A percentile compares a stretch with the other conserved stretches of the same genome.
Conservation (phyloP, 1,139 yeast species). For the Tardiomyces blankii region DNA sequence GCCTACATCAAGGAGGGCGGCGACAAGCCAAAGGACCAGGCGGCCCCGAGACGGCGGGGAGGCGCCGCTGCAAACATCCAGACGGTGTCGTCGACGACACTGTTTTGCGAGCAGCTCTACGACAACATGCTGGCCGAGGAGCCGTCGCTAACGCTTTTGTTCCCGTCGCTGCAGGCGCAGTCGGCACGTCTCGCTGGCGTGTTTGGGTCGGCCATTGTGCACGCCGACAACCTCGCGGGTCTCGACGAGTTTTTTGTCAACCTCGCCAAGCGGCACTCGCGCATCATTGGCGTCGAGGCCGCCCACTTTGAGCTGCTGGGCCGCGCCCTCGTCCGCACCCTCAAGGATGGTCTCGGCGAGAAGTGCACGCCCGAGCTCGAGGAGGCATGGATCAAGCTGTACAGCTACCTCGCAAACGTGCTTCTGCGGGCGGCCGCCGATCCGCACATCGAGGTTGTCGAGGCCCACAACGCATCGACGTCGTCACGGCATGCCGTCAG, state of each 20-base stretch:
- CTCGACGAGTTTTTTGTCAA: slow-evolving; percentile 52
- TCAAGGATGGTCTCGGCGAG: slow-evolving; percentile 53
- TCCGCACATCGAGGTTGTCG: slow-evolving; percentile 25
- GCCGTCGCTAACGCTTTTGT: slow-evolving; percentile 41
- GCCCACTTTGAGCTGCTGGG: slow-evolving; percentile 72
- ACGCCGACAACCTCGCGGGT: slow-evolving; percentile 31
- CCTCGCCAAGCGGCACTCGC: slow-evolving; percentile 64
- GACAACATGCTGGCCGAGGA: slow-evolving; percentile 45
- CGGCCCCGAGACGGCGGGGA: slow-evolving; percentile 1
- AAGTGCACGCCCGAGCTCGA: slow-evolving; percentile 38
- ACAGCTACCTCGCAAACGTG: slow-evolving; percentile 48
- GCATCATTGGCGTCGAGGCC: slow-evolving; percentile 67
- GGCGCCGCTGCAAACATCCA: slow-evolving; percentile 1
- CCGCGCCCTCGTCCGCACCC: slow-evolving; percentile 60
- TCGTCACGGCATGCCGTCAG: slow-evolving; percentile 12
- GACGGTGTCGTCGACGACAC: slow-evolving; percentile 14
- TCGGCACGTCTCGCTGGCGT: slow-evolving; percentile 77
- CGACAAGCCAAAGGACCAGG: not conserved
- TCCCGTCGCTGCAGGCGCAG: slow-evolving; percentile 59
- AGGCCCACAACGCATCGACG: not conserved
- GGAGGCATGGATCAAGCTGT: slow-evolving; percentile 60
- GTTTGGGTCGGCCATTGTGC: slow-evolving; percentile 47
- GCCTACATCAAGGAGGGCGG: slow-evolving; percentile 1
- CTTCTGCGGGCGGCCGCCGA: slow-evolving; percentile 56
- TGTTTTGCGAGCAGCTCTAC: slow-evolving; percentile 43